Base-by-base conservation (phyloP, 257 asterid species). In the Avicennia marina region DNA sequence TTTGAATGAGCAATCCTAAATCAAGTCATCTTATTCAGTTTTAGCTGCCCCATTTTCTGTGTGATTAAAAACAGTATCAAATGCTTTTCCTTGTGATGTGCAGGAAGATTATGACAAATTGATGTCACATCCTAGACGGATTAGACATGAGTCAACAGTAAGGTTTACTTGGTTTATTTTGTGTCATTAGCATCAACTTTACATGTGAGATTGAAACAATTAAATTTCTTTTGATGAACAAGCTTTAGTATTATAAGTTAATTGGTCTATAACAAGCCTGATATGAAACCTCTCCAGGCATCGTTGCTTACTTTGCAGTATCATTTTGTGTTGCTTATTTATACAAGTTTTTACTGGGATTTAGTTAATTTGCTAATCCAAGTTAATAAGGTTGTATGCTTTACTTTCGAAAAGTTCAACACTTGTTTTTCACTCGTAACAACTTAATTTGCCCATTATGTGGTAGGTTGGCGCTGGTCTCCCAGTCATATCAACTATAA, bases 401-500 rank as follows among this genome's bases (percentile, higher is more conserved):
- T n/a, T n/a, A n/a, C n/a, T n/a, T n/a, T n/a, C n/a, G n/a, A n/a
- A n/a, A 31, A 10, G 15, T 44, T 12, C 25, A 21, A 31, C 6
- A 0, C 43, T 11, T 44, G 16, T 34, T 34, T 43, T 36, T 36
- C 9, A 8, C 33, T 29, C 7, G 33, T 29, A 29, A 29, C 3
- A 29, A 11, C 3, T 36, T 36, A n/a, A 11, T 36, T 36, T 36
- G 0, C 10, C 41, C 6, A 7, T 29, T 41, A 38, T 56, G 22
- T 73, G 70, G 50, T 76, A 90, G 98, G 98, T 90, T 66, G 98
- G 98, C 70, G 98, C 98, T 32, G 96, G 98, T 56, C 95, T 90
- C 58, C 98, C 98, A 55, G 84, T 88, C 61, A 87, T 90, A 64
- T 86, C 95, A 63, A 79, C 95, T 56, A 75, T 90, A 63, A 87